Base-by-base conservation (phyloP, 1,284 basidiomycete species). In the Coniferiporia weirii region DNA sequence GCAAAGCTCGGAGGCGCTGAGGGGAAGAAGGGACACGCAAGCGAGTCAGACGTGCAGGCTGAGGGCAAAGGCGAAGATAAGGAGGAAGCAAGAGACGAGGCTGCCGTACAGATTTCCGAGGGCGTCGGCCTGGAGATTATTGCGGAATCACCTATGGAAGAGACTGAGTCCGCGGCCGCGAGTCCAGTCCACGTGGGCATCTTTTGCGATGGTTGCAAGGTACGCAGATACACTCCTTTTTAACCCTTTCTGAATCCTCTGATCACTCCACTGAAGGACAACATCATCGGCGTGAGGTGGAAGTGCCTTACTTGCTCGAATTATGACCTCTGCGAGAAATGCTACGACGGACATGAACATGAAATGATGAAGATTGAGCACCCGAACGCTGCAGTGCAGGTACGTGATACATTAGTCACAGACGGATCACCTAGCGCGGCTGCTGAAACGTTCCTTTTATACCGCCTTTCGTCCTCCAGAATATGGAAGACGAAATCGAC, bases 311-410 rank as follows among this genome's bases (percentile, higher is more conserved):
- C 52, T 10, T 65, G 64, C 53, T 36, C 48, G 9, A 50, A 61
- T 12, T 65, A 63, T 48, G 63, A 64, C 44, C 63, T 65, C 19
- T 65, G 64, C 52, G 64, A 65, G 56, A 61, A 62, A 54, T 65
- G 64, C 45, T 55, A 63, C 48, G 13, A 57, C 52, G 17, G 61
- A 3, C 64, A 65, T 56, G 64, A 62, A 44, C 64, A 65, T 48
- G 46, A 55, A 22, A 62, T 63, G 57, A 50, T 64, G n/a, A 60
- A 52, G 53, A 57, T 64, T 32, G 64, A 64, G 47, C 61, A 45
- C 20, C 63, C 61, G 50, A 53, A 9, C 34, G 52, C 61, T 20
- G 46, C 36, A 19, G 45, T 45, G 17, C 20, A 22, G 17, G 64
- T 65, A 54, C 35, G 63, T 62, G 34, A 12, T 27, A 27, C 27